Percentiles rank a stretch among this genome's conserved stretches.
These are phyloP conservation scores for Colletotrichum sp. DNA, from an alignment of 2,329 filamentous ascomycete species.

Conservation along the genomic window DNA sequence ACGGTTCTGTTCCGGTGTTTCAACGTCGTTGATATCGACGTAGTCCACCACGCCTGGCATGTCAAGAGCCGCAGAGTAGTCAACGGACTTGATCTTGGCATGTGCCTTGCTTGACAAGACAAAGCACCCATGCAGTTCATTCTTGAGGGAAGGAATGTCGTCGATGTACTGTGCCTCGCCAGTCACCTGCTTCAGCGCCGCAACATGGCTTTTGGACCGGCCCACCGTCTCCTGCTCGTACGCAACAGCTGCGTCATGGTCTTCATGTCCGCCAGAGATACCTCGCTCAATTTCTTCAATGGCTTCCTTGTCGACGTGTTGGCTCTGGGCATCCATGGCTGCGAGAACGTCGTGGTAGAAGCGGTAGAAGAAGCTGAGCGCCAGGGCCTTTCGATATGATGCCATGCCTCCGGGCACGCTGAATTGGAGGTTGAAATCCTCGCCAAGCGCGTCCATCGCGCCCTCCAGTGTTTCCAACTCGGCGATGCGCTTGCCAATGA, in stretches of 20 bases:
- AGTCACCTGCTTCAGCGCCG: slow-evolving; percentile 90
- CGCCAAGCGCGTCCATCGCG: slow-evolving; percentile 85
- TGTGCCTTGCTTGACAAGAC: slow-evolving; percentile 89
- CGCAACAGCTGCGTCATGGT: slow-evolving; percentile 74
- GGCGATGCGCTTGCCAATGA: slow-evolving; percentile 80
- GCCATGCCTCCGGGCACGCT: slow-evolving; percentile 97
- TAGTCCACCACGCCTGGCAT: slow-evolving; percentile 86
- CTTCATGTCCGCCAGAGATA: slow-evolving; percentile 81
- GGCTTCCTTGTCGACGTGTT: slow-evolving; percentile 71
- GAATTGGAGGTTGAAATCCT: slow-evolving; percentile 88
- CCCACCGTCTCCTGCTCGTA: slow-evolving; percentile 87
- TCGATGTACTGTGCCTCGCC: slow-evolving; percentile 97
- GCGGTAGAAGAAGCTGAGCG: slow-evolving; percentile 93
- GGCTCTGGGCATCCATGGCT: slow-evolving; percentile 54
- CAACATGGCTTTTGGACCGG: slow-evolving; percentile 84
- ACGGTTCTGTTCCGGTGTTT: slow-evolving; percentile 80
- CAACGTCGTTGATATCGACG: slow-evolving; percentile 83
- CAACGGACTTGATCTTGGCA: slow-evolving; percentile 81
- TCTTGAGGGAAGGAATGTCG: slow-evolving; percentile 85
- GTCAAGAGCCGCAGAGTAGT: slow-evolving; percentile 77
- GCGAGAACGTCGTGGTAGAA: slow-evolving; percentile 91
- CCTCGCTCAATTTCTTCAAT: slow-evolving; percentile 84
- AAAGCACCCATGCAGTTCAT: slow-evolving; percentile 87
- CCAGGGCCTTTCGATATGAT: slow-evolving; percentile 89
- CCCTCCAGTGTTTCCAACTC: slow-evolving; percentile 86